Conservation (phyloP, 352 stramenopile genomes). For the Pythium folliculosum region DNA sequence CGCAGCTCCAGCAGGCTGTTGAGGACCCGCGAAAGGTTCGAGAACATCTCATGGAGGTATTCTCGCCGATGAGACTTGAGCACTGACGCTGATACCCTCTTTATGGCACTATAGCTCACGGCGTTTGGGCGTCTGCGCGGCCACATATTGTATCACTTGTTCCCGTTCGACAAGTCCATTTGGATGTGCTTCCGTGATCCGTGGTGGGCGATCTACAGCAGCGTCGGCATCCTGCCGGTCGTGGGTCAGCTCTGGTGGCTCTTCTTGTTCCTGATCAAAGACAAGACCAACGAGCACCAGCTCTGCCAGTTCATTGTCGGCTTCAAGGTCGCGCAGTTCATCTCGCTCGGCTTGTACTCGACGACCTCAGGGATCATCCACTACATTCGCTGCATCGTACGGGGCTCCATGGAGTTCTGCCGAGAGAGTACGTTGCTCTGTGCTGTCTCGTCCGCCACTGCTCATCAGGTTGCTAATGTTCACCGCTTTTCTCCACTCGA, state of each 20-base stretch:
- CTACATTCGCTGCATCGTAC: conserved; percentile 76
- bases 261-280: conserved; percentile 88
- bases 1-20: conserved; percentile 7
- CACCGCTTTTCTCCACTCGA: neutral
- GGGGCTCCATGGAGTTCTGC: conserved; percentile 59
- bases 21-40: conserved; percentile 14
- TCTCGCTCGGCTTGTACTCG: conserved; percentile 80
- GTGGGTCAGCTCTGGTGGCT: conserved; percentile 91
- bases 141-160: conserved; percentile 87
- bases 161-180: conserved; percentile 87
- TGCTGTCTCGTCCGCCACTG: neutral
- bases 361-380: conserved; percentile 60
- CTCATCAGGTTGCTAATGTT: neutral
- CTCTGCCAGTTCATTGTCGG: conserved; percentile 92
- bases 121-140: conserved; percentile 56
- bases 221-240: conserved; percentile 79
- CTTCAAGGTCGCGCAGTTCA: conserved; percentile 91
- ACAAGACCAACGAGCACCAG: conserved; percentile 92
- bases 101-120: conserved; percentile 28
- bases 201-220: conserved; percentile 78
- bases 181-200: conserved; percentile 85
- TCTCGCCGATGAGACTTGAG: neutral
- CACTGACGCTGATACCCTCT: neutral
- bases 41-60: too few relatives aligned
- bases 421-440: conserved; percentile 54